Conservation (phyloP, 1,139 yeast species). For the Diutina mesorugosa region DNA sequence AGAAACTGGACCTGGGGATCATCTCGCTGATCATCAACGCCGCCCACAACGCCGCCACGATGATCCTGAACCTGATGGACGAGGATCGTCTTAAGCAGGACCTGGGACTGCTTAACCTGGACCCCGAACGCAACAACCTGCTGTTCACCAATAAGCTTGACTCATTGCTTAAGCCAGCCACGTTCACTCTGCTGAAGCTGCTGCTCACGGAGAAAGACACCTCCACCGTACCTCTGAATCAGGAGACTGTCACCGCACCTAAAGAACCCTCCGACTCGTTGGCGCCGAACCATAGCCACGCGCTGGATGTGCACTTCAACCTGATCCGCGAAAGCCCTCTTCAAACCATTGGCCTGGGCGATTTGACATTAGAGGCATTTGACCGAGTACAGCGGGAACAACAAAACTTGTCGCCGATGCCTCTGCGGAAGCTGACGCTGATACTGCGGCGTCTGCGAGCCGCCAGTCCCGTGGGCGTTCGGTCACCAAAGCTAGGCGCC, state of each 20-base stretch:
- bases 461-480: neutral
- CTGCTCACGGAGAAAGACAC: neutral
- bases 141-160: conserved; percentile 10
- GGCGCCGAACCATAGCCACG: neutral
- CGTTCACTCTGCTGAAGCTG: conserved; percentile 4
- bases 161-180: conserved; percentile 10
- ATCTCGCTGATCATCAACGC: conserved; percentile 16
- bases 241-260: neutral
- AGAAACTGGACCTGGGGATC: conserved; percentile 9
- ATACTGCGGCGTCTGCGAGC: neutral
- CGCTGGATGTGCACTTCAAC: conserved; percentile 32
- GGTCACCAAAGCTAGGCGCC: neutral
- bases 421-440: neutral
- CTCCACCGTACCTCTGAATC: neutral
- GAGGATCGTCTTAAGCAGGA: neutral
- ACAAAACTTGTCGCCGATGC: neutral
- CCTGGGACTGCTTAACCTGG: neutral
- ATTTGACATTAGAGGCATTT: conserved; percentile 47
- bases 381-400: conserved; percentile 12
- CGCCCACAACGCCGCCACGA: conserved; percentile 19
- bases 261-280: neutral
- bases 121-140: neutral
- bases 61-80: conserved; percentile 6
- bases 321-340: conserved; percentile 46
- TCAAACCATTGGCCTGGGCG: conserved; percentile 62